A percentile compares a stretch with the other conserved stretches of the same genome.
Evolutionary conservation across 371 early-diverging fungal species (phyloP).

Genomic region (Syncephalastrum sp.): DNA sequence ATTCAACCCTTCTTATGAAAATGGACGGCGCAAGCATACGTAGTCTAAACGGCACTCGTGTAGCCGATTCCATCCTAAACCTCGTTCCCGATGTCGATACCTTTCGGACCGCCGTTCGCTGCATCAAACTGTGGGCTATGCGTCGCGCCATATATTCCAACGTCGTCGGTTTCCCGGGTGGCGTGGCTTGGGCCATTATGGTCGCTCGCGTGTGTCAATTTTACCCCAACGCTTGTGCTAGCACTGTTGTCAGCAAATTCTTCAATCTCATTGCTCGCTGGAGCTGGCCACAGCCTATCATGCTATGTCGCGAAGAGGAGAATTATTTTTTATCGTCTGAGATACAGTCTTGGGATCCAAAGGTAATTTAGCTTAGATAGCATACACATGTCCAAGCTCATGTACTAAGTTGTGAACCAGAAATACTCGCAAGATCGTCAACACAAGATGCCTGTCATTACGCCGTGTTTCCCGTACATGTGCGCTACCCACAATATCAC

Average conservation of each 20-base stretch:
- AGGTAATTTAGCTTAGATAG: too few relatives aligned
- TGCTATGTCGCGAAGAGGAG: constrained; percentile 5
- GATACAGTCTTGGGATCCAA: too few relatives aligned
- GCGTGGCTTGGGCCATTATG: constrained; percentile 42
- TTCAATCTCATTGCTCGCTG: constrained; percentile 33
- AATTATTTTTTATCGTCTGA: too few relatives aligned
- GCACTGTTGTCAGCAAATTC: constrained; percentile 11
- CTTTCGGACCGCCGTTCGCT: constrained; percentile 28
- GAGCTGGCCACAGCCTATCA: constrained; percentile 41
- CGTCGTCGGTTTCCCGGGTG: constrained; percentile 42
- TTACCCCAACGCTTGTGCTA: neutral
- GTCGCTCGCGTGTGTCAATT: constrained; percentile 20
- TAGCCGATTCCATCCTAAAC: constrained; percentile 95
- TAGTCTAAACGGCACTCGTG: constrained; percentile 95
- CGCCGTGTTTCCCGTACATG: constrained; percentile 99
- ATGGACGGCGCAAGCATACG: constrained; percentile 94
- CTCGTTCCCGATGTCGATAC: constrained; percentile 85
- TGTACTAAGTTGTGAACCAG: constrained; percentile 17
- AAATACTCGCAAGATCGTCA: constrained; percentile 82
- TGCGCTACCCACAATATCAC: constrained; percentile 99
- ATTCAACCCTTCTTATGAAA: constrained; percentile 82
- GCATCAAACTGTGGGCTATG: constrained; percentile 45
- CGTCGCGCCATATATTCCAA: constrained; percentile 37
- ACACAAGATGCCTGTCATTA: constrained; percentile 99
- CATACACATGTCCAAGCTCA: too few relatives aligned